phyloP scores from a whole-genome alignment of 768 basidiomycete species.

The Boletales sp. region DNA sequence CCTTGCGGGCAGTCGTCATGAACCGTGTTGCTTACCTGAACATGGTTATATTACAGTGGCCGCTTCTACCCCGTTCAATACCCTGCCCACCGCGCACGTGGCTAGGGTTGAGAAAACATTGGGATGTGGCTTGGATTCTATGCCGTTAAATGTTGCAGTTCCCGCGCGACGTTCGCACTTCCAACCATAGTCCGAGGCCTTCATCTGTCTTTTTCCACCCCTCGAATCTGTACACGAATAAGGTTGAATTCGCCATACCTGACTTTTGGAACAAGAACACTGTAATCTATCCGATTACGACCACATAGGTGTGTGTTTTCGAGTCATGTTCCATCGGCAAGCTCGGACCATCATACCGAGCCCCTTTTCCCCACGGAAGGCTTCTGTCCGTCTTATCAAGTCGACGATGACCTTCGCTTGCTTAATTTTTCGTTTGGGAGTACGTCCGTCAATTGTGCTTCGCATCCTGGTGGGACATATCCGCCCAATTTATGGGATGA shows the following conservation, averaged over 20 bases:
- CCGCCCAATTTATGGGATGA: conserved; percentile 4
- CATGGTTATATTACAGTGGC: not conserved
- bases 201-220: not conserved
- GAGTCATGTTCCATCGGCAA: not conserved
- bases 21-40: not conserved
- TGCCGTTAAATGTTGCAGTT: not conserved
- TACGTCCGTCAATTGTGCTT: not conserved
- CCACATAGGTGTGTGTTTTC: not conserved
- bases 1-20: not conserved
- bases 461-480: conserved; percentile 2
- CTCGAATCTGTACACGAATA: conserved; percentile 1
- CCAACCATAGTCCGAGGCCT: not conserved
- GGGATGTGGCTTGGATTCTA: not conserved
- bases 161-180: not conserved
- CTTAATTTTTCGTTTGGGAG: conserved; percentile 10
- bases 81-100: not conserved
- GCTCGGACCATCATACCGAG: not conserved
- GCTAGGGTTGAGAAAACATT: not conserved
- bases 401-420: conserved; percentile 2
- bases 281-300: conserved; percentile 3
- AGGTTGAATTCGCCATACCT: conserved; percentile 12
- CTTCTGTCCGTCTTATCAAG: conserved; percentile 13
- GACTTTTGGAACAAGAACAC: not conserved
- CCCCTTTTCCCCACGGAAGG: conserved; percentile 10
- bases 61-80: not conserved